Conservation (phyloP, 441 rosid species). For the Gossypium davidsonii region DNA sequence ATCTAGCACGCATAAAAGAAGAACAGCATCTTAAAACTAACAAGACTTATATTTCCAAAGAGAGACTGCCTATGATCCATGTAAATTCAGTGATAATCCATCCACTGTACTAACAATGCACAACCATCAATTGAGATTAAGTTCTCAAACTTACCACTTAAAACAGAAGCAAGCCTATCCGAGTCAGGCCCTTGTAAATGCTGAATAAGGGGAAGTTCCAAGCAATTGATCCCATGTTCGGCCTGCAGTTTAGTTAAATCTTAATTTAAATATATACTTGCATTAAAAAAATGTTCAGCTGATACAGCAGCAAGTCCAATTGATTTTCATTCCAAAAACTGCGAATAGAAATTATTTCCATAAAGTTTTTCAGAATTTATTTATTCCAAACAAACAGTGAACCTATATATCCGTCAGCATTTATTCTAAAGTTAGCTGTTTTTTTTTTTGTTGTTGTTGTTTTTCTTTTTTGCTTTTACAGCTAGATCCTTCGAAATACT, state of each 20-base stretch:
- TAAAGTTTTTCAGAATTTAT: neutral
- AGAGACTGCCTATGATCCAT: neutral
- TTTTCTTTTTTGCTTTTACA: neutral
- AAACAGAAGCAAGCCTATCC: slow-evolving; percentile 53
- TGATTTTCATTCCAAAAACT: neutral
- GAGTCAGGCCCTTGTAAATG: slow-evolving; percentile 75
- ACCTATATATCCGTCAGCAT: neutral
- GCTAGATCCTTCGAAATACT: neutral
- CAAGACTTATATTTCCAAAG: slow-evolving; percentile 3
- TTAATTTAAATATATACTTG: neutral
- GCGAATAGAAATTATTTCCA: neutral
- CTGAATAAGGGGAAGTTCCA: slow-evolving; percentile 89
- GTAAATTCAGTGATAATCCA: neutral
- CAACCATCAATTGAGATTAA: neutral
- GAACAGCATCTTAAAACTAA: neutral
- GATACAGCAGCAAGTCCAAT: neutral
- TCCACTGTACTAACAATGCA: neutral
- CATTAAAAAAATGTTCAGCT: neutral
- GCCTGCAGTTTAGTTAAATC: slow-evolving; percentile 38
- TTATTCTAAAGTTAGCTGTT: neutral
- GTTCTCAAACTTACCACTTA: slow-evolving; percentile 45
- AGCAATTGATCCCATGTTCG: slow-evolving; percentile 47
- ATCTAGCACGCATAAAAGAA: neutral
- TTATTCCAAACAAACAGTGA: neutral
- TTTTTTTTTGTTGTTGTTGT: too few relatives aligned